A percentile compares a stretch with the other conserved stretches of the same genome.
phyloP scores from a whole-genome alignment of 257 asterid species.

The Nicotiana otophora region DNA sequence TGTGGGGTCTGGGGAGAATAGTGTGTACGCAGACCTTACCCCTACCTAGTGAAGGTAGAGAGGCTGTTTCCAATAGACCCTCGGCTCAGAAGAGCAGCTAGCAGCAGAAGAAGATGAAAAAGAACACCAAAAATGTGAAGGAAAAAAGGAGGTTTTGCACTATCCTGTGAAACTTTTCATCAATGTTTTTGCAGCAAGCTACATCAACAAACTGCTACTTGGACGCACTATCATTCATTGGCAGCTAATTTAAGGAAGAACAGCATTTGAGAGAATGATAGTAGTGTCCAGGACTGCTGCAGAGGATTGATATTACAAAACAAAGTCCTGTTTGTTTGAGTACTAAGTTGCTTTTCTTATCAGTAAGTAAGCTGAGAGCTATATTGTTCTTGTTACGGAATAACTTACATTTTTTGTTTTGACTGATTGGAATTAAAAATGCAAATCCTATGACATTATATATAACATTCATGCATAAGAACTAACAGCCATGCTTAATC shows the following conservation, averaged over 20 bases:
- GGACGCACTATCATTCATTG: not conserved
- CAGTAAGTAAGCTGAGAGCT: not conserved
- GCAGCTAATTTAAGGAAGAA: not conserved
- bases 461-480: not conserved
- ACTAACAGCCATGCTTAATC: not conserved
- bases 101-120: too few relatives aligned
- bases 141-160: not conserved
- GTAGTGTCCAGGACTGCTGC: too few relatives aligned
- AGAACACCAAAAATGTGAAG: not conserved
- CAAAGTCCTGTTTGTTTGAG: not conserved
- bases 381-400: not conserved
- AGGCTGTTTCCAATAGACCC: too few relatives aligned
- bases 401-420: not conserved
- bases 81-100: too few relatives aligned
- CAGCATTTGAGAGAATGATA: not conserved
- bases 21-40: too few relatives aligned
- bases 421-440: not conserved
- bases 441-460: not conserved
- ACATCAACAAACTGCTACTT: not conserved
- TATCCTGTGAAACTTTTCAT: not conserved
- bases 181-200: not conserved
- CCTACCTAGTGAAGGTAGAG: too few relatives aligned
- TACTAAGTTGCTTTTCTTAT: not conserved
- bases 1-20: too few relatives aligned
- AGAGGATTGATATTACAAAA: not conserved